Percentiles rank a stretch among this genome's conserved stretches.
These are phyloP conservation scores for Astragalus glycyphyllos DNA, from an alignment of 306 rosid genomes.

Conservation along the genomic window DNA sequence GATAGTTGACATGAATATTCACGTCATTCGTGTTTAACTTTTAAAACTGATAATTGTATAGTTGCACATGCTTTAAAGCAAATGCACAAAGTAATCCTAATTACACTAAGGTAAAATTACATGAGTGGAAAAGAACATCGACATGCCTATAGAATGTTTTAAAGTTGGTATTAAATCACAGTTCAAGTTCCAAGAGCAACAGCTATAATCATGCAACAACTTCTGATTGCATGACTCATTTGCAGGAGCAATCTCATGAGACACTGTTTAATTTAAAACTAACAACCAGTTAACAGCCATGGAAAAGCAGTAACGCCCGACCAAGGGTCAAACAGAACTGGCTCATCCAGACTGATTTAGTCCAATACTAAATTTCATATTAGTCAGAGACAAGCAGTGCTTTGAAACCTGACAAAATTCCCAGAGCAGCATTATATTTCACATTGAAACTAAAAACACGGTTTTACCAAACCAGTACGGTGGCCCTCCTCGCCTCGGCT, in stretches of 20 bases:
- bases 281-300: not conserved
- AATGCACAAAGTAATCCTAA: conserved; percentile 29
- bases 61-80: not conserved
- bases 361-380: conserved; percentile 9
- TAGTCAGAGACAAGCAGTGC: conserved; percentile 12
- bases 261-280: not conserved
- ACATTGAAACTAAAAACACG: not conserved
- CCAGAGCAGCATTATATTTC: not conserved
- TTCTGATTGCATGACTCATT: conserved; percentile 7
- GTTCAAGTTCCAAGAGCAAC: conserved; percentile 4
- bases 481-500: not conserved
- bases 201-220: conserved; percentile 19
- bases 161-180: conserved; percentile 1
- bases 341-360: not conserved
- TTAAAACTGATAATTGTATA: conserved; percentile 1
- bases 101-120: not conserved
- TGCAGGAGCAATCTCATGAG: not conserved
- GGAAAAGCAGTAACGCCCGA: conserved; percentile 2
- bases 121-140: conserved; percentile 3
- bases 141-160: not conserved
- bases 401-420: conserved; percentile 21
- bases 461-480: not conserved
- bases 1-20: conserved; percentile 24
- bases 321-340: conserved; percentile 17
- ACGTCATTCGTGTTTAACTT: not conserved